Evolutionary conservation across 257 asterid genomes (phyloP).

Genomic region (Craterostigma plantagineum): DNA sequence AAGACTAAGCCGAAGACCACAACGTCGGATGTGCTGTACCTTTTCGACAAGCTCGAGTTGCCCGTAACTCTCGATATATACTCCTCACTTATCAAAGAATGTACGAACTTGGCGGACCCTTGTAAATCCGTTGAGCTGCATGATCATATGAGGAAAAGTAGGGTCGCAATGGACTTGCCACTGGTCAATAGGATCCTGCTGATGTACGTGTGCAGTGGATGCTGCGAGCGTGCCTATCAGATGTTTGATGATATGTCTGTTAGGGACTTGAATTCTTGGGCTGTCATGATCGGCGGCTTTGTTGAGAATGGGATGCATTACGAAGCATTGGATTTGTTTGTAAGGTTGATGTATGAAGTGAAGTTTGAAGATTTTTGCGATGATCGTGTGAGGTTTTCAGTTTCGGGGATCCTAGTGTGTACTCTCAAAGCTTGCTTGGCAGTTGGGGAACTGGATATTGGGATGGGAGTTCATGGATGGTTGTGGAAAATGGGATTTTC

Average conservation of each 20-base stretch:
- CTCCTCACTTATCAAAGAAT: constrained; percentile 45
- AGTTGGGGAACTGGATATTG: constrained; percentile 26
- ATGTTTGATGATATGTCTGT: constrained; percentile 45
- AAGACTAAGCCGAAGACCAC: constrained; percentile 17
- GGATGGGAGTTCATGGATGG: constrained; percentile 64
- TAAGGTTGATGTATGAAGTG: constrained; percentile 21
- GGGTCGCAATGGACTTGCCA: constrained; percentile 16
- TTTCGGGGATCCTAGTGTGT: constrained; percentile 39
- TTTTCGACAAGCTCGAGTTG: constrained; percentile 47
- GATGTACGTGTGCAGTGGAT: constrained; percentile 27
- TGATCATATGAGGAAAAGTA: constrained; percentile 21
- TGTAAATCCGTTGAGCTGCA: constrained; percentile 30
- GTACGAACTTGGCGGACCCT: constrained; percentile 31
- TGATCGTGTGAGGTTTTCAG: constrained; percentile 16
- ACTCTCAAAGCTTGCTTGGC: constrained; percentile 42
- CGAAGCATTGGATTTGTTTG: constrained; percentile 25
- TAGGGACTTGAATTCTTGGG: constrained; percentile 53
- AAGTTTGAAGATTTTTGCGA: constrained; percentile 10
- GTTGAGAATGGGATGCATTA: constrained; percentile 24
- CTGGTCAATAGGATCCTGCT: constrained; percentile 28
- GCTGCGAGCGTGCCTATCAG: constrained; percentile 23
- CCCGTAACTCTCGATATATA: constrained; percentile 32
- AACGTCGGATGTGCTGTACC: constrained; percentile 37
- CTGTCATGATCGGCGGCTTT: constrained; percentile 36
- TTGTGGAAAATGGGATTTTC: constrained; percentile 37